These are phyloP conservation scores for Chalciporus sp. DNA, from an alignment of 1,284 basidiomycete species.

Conservation along the genomic window DNA sequence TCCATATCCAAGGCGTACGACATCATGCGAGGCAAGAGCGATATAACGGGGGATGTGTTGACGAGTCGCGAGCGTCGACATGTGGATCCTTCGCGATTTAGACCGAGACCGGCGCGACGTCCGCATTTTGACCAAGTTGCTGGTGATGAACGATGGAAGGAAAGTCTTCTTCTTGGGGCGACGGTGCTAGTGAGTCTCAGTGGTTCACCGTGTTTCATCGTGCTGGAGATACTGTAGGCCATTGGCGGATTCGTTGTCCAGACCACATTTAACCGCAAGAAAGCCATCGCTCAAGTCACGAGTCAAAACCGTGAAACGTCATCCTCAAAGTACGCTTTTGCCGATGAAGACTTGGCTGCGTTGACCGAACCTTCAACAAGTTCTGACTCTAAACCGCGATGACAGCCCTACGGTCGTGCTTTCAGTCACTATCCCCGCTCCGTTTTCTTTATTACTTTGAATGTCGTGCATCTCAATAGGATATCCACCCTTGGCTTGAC, in stretches of 20 bases:
- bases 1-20: constrained; percentile 64
- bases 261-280: constrained; percentile 24
- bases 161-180: constrained; percentile 50
- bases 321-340: constrained; percentile 8
- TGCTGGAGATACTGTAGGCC: constrained; percentile 16
- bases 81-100: constrained; percentile 31
- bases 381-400: constrained; percentile 1
- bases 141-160: constrained; percentile 57
- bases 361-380: not conserved
- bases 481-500: too few species aligned
- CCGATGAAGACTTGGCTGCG: constrained; percentile 25
- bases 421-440: not conserved
- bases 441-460: not conserved
- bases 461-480: not conserved
- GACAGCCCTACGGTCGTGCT: not conserved
- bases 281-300: constrained; percentile 14
- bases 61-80: constrained; percentile 22
- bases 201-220: not conserved
- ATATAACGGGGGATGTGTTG: constrained; percentile 22
- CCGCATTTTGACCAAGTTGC: constrained; percentile 31
- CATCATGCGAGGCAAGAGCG: constrained; percentile 46
- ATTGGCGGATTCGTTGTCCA: constrained; percentile 31
- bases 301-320: constrained; percentile 8
- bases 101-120: constrained; percentile 21
- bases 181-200: constrained; percentile 47